Evolutionary conservation across 345 rosid genomes (phyloP).

Genomic region (Gossypium anomalum): DNA sequence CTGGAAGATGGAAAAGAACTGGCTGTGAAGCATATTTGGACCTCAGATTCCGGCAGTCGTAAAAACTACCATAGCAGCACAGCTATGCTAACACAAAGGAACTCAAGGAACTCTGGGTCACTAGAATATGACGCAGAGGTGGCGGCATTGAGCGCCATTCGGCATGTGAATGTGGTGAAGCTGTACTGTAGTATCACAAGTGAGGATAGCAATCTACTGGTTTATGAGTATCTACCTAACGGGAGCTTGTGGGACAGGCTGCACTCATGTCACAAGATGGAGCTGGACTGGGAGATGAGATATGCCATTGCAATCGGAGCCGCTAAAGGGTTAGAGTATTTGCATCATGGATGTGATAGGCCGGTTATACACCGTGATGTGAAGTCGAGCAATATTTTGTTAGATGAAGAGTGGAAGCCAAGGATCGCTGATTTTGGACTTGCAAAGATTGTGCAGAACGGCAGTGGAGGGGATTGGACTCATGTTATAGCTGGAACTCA

Average conservation of each 20-base stretch:
- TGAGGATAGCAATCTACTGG: slow-evolving; percentile 79
- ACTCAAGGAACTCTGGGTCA: slow-evolving; percentile 16
- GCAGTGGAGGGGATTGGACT: slow-evolving; percentile 45
- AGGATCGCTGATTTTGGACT: slow-evolving; percentile 89
- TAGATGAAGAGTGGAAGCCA: slow-evolving; percentile 79
- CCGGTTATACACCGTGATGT: slow-evolving; percentile 85
- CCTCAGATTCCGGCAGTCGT: slow-evolving; percentile 17
- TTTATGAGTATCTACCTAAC: slow-evolving; percentile 74
- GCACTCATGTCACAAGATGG: slow-evolving; percentile 45
- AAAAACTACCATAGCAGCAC: slow-evolving; percentile 41
- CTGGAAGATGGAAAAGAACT: slow-evolving; percentile 51
- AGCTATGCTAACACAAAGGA: slow-evolving; percentile 36
- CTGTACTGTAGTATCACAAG: slow-evolving; percentile 78
- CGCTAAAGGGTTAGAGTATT: slow-evolving; percentile 75
- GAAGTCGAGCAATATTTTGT: slow-evolving; percentile 78
- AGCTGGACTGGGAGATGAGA: slow-evolving; percentile 65
- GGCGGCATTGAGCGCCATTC: slow-evolving; percentile 58
- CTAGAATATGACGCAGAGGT: slow-evolving; percentile 68
- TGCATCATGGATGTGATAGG: slow-evolving; percentile 71
- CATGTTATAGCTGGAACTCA: slow-evolving; percentile 62
- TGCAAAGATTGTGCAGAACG: slow-evolving; percentile 60
- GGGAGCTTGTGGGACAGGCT: slow-evolving; percentile 89
- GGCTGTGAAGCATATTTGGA: slow-evolving; percentile 83
- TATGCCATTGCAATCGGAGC: slow-evolving; percentile 71
- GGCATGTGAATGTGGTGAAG: slow-evolving; percentile 88